Evolutionary conservation across 2,329 filamentous ascomycete genomes (phyloP).

Genomic region (Stagonosporopsis tanaceti): DNA sequence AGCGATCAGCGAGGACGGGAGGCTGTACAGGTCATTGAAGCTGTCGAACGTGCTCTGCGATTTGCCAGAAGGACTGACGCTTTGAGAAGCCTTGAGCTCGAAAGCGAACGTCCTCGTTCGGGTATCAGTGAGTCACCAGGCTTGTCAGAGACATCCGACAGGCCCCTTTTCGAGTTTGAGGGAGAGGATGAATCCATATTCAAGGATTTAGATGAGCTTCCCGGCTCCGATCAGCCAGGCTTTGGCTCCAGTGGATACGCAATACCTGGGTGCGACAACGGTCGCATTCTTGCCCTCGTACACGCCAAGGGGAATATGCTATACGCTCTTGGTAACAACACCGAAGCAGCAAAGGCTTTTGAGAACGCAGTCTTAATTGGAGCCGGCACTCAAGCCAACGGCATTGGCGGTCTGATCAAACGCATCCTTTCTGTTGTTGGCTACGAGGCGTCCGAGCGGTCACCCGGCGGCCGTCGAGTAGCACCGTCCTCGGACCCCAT

Average conservation of each 20-base stretch:
- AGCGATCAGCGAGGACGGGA: conserved; percentile 80
- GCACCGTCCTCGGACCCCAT: conserved; percentile 66
- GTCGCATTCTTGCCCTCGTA: conserved; percentile 88
- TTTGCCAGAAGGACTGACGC: conserved; percentile 56
- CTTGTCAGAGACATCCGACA: conserved; percentile 64
- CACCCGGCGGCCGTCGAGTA: conserved; percentile 38
- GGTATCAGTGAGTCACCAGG: conserved; percentile 64
- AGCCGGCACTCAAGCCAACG: conserved; percentile 72
- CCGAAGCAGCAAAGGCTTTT: conserved; percentile 83
- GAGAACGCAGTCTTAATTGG: conserved; percentile 94
- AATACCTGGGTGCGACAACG: conserved; percentile 86
- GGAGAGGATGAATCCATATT: conserved; percentile 49
- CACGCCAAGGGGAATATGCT: conserved; percentile 99
- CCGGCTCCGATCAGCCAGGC: conserved; percentile 58
- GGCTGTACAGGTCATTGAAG: conserved; percentile 86
- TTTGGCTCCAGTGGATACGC: conserved; percentile 85
- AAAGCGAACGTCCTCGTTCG: conserved; percentile 68
- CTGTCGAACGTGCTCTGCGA: conserved; percentile 78
- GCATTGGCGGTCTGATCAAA: conserved; percentile 80
- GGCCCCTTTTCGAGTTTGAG: conserved; percentile 63
- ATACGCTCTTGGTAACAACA: conserved; percentile 85
- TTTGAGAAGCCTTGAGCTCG: conserved; percentile 60
- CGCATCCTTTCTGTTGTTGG: conserved; percentile 75
- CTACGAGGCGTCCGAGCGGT: conserved; percentile 49
- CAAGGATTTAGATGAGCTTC: conserved; percentile 51